Conservation (phyloP, 1,139 yeast genomes). For the Hemisphaericaspora xylanilytica region DNA sequence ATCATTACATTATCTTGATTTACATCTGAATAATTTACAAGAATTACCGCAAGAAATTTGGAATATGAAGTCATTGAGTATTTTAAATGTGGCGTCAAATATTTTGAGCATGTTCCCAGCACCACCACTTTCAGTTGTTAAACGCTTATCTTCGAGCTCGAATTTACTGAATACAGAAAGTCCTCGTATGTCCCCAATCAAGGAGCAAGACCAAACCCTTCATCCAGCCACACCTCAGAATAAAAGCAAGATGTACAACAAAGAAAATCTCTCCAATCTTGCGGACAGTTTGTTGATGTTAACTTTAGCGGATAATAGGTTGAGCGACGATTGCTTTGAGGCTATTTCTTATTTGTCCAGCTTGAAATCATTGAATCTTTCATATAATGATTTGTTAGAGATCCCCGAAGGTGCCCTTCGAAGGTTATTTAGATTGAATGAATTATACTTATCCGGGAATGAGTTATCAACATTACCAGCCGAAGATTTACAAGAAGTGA, state of each 20-base stretch:
- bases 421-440: constrained; percentile 56
- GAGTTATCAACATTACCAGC: constrained; percentile 75
- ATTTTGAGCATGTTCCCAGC: constrained; percentile 66
- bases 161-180: constrained; percentile 18
- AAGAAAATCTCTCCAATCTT: constrained; percentile 28
- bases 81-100: constrained; percentile 79
- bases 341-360: constrained; percentile 59
- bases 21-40: constrained; percentile 84
- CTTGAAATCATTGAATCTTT: constrained; percentile 65
- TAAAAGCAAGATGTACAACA: constrained; percentile 1
- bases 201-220: neutral
- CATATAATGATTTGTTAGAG: constrained; percentile 82
- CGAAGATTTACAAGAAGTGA: constrained; percentile 71
- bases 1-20: constrained; percentile 66
- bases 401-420: constrained; percentile 72
- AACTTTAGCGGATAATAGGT: constrained; percentile 77
- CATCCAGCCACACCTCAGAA: constrained; percentile 1
- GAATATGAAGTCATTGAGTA: constrained; percentile 56
- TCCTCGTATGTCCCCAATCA: neutral
- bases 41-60: constrained; percentile 67
- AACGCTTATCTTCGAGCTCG: constrained; percentile 34
- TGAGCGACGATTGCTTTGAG: constrained; percentile 76
- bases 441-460: constrained; percentile 83
- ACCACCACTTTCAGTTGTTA: constrained; percentile 42
- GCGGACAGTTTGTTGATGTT: constrained; percentile 56